These are phyloP conservation scores for Cladosporium sp. DNA, from an alignment of 2,329 filamentous ascomycete species.

Conservation along the genomic window DNA sequence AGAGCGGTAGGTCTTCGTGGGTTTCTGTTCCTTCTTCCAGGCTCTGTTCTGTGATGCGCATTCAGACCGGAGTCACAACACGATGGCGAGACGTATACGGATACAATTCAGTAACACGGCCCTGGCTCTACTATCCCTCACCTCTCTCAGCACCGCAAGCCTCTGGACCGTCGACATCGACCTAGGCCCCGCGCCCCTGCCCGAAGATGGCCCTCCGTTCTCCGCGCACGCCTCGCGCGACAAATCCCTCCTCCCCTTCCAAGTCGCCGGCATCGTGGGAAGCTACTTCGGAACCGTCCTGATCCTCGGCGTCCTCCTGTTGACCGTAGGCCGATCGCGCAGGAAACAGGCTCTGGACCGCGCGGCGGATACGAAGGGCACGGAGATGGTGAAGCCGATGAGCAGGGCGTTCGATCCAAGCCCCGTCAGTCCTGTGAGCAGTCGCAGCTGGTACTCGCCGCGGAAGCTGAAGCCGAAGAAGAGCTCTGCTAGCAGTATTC, in stretches of 20 bases:
- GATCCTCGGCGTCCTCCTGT: conserved; percentile 59
- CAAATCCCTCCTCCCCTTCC: conserved; percentile 62
- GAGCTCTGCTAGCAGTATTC: conserved; percentile 24
- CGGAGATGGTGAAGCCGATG: conserved; percentile 51
- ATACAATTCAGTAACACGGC: conserved; percentile 25
- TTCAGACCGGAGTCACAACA: background rate
- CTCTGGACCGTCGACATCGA: conserved; percentile 44
- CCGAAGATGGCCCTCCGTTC: conserved; percentile 55
- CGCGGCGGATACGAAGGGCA: conserved; percentile 46
- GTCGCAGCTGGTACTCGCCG: conserved; percentile 26
- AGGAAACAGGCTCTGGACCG: conserved; percentile 41
- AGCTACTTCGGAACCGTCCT: conserved; percentile 75
- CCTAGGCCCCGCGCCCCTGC: conserved; percentile 51
- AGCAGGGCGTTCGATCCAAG: conserved; percentile 29
- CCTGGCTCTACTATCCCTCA: conserved; percentile 21
- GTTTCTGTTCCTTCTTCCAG: background rate
- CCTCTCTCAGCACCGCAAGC: conserved; percentile 14
- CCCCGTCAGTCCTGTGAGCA: conserved; percentile 27
- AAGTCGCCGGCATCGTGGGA: conserved; percentile 77
- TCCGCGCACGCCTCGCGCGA: conserved; percentile 56
- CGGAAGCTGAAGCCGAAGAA: conserved; percentile 19
- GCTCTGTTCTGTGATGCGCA: background rate
- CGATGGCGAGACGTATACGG: background rate
- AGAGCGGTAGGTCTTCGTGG: conserved; percentile 1
- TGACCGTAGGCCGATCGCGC: conserved; percentile 41